Percentiles rank a stretch among this genome's conserved stretches.
These are phyloP conservation scores for Capsella bursapastoris DNA, from an alignment of 345 rosid species.

Conservation along the genomic window DNA sequence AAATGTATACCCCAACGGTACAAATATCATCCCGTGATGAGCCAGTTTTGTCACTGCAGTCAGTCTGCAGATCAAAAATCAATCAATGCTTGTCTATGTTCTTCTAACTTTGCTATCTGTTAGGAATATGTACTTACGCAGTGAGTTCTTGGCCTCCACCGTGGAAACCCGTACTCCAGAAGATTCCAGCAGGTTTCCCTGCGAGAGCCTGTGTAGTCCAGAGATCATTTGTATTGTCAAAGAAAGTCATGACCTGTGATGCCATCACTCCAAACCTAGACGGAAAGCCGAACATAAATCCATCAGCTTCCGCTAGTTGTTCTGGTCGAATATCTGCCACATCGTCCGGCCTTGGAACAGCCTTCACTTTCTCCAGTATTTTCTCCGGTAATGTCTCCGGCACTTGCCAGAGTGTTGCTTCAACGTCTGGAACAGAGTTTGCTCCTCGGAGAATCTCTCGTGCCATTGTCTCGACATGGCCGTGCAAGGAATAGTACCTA, in stretches of 20 bases:
- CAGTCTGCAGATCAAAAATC: conserved; percentile 50
- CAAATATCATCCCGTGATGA: conserved; percentile 90
- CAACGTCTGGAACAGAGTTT: conserved; percentile 70
- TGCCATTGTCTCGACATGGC: conserved; percentile 94
- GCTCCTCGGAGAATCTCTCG: conserved; percentile 83
- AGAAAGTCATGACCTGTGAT: conserved; percentile 86
- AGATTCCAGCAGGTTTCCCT: conserved; percentile 96
- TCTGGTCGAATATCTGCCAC: conserved; percentile 76
- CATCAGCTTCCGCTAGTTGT: conserved; percentile 86
- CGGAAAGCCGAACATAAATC: conserved; percentile 91
- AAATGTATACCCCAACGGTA: conserved; percentile 88
- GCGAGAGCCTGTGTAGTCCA: conserved; percentile 87
- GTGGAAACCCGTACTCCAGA: conserved; percentile 96
- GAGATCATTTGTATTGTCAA: conserved; percentile 71
- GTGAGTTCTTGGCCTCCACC: conserved; percentile 98
- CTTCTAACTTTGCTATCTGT: conserved; percentile 1
- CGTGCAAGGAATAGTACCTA: conserved; percentile 78
- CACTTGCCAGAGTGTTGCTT: conserved; percentile 95
- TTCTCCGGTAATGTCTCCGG: conserved; percentile 72
- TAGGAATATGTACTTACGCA: conserved; percentile 62
- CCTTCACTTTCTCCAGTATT: conserved; percentile 80
- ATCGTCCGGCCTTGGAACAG: conserved; percentile 71
- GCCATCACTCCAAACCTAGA: conserved; percentile 97
- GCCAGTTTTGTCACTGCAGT: conserved; percentile 88
- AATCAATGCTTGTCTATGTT: not conserved